Percentiles rank a stretch among this genome's conserved stretches.
Conservation (phyloP, 75 land plant genomes). For the Sequoiadendron giganteum region DNA sequence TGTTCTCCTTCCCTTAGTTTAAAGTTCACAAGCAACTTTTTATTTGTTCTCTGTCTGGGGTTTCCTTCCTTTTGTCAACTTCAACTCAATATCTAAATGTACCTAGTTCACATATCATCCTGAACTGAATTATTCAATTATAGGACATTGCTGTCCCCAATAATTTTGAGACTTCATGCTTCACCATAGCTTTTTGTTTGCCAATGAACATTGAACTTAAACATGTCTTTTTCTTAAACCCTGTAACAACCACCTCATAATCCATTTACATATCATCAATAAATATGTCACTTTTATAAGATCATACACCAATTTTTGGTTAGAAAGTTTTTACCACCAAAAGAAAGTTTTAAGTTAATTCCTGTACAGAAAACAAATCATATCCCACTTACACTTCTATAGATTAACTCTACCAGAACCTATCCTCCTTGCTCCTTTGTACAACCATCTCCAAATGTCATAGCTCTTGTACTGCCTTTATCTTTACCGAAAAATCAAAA, state of each 20-base stretch:
- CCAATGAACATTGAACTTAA: neutral
- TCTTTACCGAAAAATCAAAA: neutral
- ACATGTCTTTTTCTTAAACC: neutral
- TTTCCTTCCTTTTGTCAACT: neutral
- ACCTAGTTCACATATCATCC: neutral
- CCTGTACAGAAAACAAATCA: neutral
- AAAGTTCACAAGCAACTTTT: neutral
- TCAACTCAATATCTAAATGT: neutral
- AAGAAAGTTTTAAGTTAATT: too few species aligned
- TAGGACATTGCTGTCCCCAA: neutral
- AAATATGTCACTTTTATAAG: neutral
- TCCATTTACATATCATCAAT: neutral
- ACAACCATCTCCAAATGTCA: neutral
- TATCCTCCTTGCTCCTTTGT: neutral
- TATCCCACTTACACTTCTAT: neutral
- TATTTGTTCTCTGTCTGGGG: neutral
- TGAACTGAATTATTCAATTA: neutral
- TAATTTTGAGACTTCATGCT: neutral
- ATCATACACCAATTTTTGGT: neutral
- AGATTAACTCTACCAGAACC: neutral
- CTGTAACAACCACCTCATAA: neutral
- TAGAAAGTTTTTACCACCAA: too few species aligned
- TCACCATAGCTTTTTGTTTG: neutral
- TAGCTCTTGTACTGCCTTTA: neutral
- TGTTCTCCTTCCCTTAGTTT: neutral